Evolutionary conservation across 2,329 filamentous ascomycete genomes (phyloP), one percentile per base, ranked within the genome.

Genomic region (Sarocladium oryzae): DNA sequence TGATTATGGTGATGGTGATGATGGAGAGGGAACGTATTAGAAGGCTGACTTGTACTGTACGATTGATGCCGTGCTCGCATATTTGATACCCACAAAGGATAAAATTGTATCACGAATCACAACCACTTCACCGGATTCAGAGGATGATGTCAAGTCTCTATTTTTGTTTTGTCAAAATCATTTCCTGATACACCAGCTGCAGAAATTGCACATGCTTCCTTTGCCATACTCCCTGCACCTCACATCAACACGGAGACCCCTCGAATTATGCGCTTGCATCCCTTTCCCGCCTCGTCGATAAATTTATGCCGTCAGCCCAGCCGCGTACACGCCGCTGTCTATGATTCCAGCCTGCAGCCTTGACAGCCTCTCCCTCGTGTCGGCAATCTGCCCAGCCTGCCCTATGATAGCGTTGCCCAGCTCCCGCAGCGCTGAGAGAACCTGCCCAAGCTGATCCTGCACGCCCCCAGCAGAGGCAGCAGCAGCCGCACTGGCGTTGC

Each of bases 1-100:
- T 20, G 76, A 77, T 43, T 73, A 73, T 45, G 76, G 70, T 3
- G 74, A 74, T 9, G 74, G 73, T 7, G 78, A 77, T 21, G 79
- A 77, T 30, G 76, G 69, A 36, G 71, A 72, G 56, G 67, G 66
- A 7, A 70, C 68, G 3, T 70, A 67, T 43, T 70, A 63, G 57
- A 33, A 15, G 3, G 23, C 13, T 21, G 18, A 23, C 30, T n/a
- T 38, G 15, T 30, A 18, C 8, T n/a, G 23, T 32, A 30, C 21
- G 24, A 40, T 57, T 33, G 43, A 50, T 16, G 51, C 24, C 23
- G 26, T 10, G 28, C 37, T 10, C 21, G 37, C 28, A 13, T 43
- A 32, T 28, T 52, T 52, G 51, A 52, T 52, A 52, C 51, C 51
- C 51, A 49, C 7, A 26, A 48, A 11, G 36, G 36, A 26, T 16